Conservation (phyloP, 1,284 basidiomycete species). For the Cystobasidium slooffiae region DNA sequence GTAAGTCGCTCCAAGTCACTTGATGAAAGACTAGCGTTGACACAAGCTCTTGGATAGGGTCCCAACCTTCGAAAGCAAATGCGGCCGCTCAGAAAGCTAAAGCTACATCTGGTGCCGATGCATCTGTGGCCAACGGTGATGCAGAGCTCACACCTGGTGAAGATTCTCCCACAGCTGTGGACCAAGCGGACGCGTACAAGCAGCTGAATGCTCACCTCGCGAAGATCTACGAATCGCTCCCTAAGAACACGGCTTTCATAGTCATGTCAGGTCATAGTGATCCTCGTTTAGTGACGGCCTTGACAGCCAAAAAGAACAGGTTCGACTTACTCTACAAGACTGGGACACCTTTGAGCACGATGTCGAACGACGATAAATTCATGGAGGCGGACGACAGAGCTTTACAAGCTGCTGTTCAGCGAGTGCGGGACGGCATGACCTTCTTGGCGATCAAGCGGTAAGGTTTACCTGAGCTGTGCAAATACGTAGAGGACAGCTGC, state of each 20-base stretch:
- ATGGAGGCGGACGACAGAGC: slow-evolving; percentile 70
- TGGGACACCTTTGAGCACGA: slow-evolving; percentile 52
- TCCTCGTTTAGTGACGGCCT: slow-evolving; percentile 72
- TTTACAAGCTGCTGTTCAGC: slow-evolving; percentile 17
- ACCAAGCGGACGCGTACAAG: slow-evolving; percentile 51
- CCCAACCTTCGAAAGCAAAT: slow-evolving; percentile 45
- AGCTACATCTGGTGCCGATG: no score
- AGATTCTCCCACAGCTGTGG: background rate
- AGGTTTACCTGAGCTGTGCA: background rate
- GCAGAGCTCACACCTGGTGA: background rate
- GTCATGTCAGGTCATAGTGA: slow-evolving; percentile 85
- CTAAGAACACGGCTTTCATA: slow-evolving; percentile 75
- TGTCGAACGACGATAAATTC: slow-evolving; percentile 66
- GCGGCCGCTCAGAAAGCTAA: background rate
- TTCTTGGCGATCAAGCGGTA: slow-evolving; percentile 42
- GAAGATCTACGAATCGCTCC: slow-evolving; percentile 69
- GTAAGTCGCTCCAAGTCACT: slow-evolving; percentile 61
- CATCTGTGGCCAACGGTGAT: background rate
- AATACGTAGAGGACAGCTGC: background rate
- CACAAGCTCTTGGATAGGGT: slow-evolving; percentile 37
- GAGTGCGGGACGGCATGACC: slow-evolving; percentile 38
- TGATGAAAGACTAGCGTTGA: background rate
- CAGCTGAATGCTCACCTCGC: slow-evolving; percentile 68
- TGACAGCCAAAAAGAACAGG: slow-evolving; percentile 69
- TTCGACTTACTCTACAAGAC: slow-evolving; percentile 73